Base-by-base conservation (phyloP, 768 basidiomycete genomes). In the Rhizopogon vulgaris region DNA sequence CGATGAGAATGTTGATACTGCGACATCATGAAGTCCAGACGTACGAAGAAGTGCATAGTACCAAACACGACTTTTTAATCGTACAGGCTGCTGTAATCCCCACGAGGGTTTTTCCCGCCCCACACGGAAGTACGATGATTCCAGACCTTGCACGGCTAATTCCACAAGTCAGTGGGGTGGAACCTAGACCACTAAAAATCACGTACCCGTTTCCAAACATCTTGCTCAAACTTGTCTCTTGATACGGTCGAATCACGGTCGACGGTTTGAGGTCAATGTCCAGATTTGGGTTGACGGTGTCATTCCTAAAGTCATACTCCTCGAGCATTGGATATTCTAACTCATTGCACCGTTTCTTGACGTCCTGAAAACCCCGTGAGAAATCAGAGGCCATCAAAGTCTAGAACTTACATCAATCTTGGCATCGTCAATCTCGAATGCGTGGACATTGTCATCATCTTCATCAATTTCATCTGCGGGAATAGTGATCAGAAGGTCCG, bases 71-170 rank as follows among this genome's bases (percentile, higher is more conserved):
- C 72, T 99, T 99, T 75, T 97, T 97, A 74, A 99, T 94, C 25
- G 96, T 99, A 64, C 95, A 97, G 15, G 96, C 96, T 10, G 96
- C 96, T 2, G 95, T 98, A 63, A 99, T 97, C n/a, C 96, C 96
- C 9, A 99, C 96, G 4, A 99, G 78, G 11, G 96, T 99, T 75
- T 99, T 99, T 30, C 96, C 96, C 39, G 96, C 96, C 49, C 96
- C 96, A 66, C 96, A 99, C 30, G 96, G 96, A 18, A 99, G 75
- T 1, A 99, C 96, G 56, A 99, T 98, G 60, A 99, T 98, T 2
- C 96, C 96, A 40, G 93, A 96, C 51, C 96, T 83, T 41, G 96
- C 96, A 65, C 96, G 94, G 46, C 94, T 94, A 52, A 9, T n/a
- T 58, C 60, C 51, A 17, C 10, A 54, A 53, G 57, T 7, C 54